These are phyloP conservation scores for Podospora anserina DNA, from an alignment of 495 filamentous ascomycete species.

Conservation along the genomic window DNA sequence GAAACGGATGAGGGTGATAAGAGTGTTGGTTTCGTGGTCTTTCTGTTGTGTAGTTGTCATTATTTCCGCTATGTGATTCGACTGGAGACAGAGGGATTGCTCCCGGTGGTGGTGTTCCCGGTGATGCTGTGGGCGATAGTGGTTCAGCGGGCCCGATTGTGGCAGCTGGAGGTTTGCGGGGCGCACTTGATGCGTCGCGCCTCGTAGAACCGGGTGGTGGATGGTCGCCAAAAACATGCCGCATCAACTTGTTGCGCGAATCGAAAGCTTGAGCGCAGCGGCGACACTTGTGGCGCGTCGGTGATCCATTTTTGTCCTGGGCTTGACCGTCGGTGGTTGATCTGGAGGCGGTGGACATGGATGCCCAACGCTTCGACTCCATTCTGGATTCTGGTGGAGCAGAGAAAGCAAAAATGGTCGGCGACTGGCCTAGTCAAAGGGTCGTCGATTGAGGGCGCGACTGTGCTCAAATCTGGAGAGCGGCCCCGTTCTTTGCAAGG, in stretches of 20 bases:
- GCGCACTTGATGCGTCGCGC: background rate
- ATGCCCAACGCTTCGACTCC: background rate
- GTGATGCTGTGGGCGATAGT: background rate
- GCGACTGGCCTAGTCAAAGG: background rate
- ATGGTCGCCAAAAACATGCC: background rate
- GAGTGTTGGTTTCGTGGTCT: background rate
- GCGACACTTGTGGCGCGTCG: background rate
- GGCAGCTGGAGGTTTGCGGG: background rate
- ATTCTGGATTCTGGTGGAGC: background rate
- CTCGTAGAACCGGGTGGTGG: background rate
- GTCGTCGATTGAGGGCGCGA: background rate
- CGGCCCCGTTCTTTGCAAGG: background rate
- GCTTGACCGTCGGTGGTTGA: background rate
- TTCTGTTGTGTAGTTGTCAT: background rate
- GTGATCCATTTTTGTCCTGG: background rate
- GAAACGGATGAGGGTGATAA: background rate
- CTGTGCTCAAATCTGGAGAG: background rate
- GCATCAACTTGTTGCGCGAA: background rate
- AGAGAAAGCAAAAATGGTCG: background rate
- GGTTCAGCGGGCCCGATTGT: background rate
- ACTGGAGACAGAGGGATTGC: background rate
- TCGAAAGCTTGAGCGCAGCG: background rate
- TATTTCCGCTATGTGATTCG: background rate
- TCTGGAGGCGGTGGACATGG: background rate
- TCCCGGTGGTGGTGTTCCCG: background rate